Percentiles rank a stretch among this genome's conserved stretches.
phyloP scores from a whole-genome alignment of 2,329 filamentous ascomycete species.

The Sphaerulina populicola region DNA sequence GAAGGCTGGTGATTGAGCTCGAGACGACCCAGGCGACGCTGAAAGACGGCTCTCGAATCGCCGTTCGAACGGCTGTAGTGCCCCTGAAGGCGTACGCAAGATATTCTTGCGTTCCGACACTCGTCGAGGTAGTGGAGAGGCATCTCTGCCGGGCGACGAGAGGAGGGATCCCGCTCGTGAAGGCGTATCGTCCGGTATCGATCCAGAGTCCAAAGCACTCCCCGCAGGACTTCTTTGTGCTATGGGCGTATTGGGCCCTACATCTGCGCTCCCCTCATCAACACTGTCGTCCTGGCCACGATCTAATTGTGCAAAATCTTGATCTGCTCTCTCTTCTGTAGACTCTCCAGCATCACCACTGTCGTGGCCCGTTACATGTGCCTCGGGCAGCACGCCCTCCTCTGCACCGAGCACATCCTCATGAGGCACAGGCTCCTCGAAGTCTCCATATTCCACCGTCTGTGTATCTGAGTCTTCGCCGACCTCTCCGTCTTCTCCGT shows the following conservation, averaged over 20 bases:
- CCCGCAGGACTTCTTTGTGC: slow-evolving; percentile 35
- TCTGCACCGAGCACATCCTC: slow-evolving; percentile 11
- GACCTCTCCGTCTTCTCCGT: slow-evolving; percentile 9
- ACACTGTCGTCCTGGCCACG: slow-evolving; percentile 8
- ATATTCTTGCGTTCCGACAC: slow-evolving; percentile 49
- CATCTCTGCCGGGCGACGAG: slow-evolving; percentile 63
- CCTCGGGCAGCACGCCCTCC: not conserved
- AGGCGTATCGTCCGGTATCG: slow-evolving; percentile 73
- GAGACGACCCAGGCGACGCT: slow-evolving; percentile 54
- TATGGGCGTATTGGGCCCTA: slow-evolving; percentile 21
- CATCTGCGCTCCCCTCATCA: slow-evolving; percentile 14
- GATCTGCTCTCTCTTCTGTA: slow-evolving; percentile 15
- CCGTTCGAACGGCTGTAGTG: slow-evolving; percentile 86
- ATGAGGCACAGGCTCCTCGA: slow-evolving; percentile 12
- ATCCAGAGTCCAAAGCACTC: slow-evolving; percentile 64
- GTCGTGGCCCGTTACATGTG: not conserved
- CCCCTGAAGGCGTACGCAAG: slow-evolving; percentile 62
- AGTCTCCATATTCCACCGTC: slow-evolving; percentile 14
- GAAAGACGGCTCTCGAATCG: slow-evolving; percentile 85
- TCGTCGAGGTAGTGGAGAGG: slow-evolving; percentile 45
- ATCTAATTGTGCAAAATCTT: slow-evolving; percentile 22
- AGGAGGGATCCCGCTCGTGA: slow-evolving; percentile 60
- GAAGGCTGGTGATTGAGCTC: slow-evolving; percentile 70
- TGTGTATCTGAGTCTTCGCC: not conserved
- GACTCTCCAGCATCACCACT: slow-evolving; percentile 13